Base-by-base conservation (phyloP, 2,329 filamentous ascomycete genomes). In the Fonsecaea nubica region DNA sequence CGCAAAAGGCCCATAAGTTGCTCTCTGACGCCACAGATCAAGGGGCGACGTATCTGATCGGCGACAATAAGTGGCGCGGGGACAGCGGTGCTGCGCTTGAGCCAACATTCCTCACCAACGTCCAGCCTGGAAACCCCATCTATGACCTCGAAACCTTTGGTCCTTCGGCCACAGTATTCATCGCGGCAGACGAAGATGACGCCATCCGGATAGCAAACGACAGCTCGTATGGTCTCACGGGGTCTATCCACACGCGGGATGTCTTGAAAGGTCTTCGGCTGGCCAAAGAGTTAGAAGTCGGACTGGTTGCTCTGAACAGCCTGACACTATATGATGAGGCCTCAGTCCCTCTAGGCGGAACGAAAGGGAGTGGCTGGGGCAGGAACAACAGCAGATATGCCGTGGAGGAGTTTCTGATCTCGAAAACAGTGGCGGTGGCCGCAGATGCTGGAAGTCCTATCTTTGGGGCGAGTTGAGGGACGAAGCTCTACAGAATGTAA, bases 111-210 rank as follows among this genome's bases (percentile, higher is more conserved):
- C 79, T 96, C 0, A 85, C 86, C 21, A 85, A 84, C 62, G 87
- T 93, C 12, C 83, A 85, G 68, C 83, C 86, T 0, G 94, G 93
- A 91, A 88, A 91, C 61, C 78, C 95, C 13, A 94, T 89, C 77
- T 32, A 48, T 18, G 80, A 85, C 70, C 88, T 85, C 0, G 92
- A 95, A 78, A 90, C 87, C 1, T 96, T 96, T 73, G 92, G 91
- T 0, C 92, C 92, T 0, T 87, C 86, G 0, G 89, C 93, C 0
- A 88, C 86, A 15, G 74, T 95, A n/a, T 85, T 90, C 15, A 81
- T 85, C 25, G 83, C 93, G 30, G 83, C 87, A 15, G 62, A 55
- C n/a, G 89, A 92, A 54, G 90, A 92, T 4, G 71, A 74, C 18
- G 71, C 67, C 4, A 40, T 74, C n/a, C 15, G 45, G 9, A 45